A percentile compares a stretch with the other conserved stretches of the same genome.
Evolutionary conservation across 2,329 filamentous ascomycete genomes (phyloP).

Genomic region (Aspergillus versicolor): DNA sequence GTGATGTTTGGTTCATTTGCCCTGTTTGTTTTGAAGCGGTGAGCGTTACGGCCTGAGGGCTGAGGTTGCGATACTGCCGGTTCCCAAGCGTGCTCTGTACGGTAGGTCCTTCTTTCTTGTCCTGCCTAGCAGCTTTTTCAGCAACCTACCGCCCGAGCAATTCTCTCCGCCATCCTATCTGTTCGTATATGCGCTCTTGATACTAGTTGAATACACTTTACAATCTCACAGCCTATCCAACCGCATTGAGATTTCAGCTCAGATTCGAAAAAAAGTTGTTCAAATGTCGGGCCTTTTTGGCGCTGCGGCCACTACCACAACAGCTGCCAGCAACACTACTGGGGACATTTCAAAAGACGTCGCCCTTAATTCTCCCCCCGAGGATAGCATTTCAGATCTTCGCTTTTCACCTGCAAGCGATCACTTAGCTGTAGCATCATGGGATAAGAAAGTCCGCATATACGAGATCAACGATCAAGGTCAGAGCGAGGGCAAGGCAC

Average conservation of each 20-base stretch:
- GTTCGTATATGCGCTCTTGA: neutral
- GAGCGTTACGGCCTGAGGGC: no score
- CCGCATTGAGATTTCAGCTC: neutral
- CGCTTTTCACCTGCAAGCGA: slow-evolving; percentile 76
- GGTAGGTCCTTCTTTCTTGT: neutral
- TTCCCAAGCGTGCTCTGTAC: neutral
- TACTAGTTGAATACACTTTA: neutral
- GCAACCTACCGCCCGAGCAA: neutral
- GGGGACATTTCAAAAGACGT: slow-evolving; percentile 92
- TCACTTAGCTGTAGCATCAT: slow-evolving; percentile 85
- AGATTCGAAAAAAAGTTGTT: slow-evolving; percentile 17
- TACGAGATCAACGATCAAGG: slow-evolving; percentile 83
- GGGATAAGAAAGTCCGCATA: slow-evolving; percentile 97
- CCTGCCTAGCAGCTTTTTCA: neutral
- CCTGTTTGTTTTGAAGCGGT: neutral
- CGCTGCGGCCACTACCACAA: slow-evolving; percentile 50
- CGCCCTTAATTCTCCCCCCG: slow-evolving; percentile 71
- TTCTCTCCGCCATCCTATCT: neutral
- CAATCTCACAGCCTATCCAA: neutral
- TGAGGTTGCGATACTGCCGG: slow-evolving; percentile 7
- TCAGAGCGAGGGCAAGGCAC: slow-evolving; percentile 77
- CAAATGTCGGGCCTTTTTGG: slow-evolving; percentile 53
- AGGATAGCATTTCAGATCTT: slow-evolving; percentile 86
- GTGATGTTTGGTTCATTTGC: slow-evolving; percentile 1
- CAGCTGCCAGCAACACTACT: slow-evolving; percentile 65